Evolutionary conservation across 2,329 filamentous ascomycete genomes (phyloP).

Genomic region (Pestalotiopsis sp.): DNA sequence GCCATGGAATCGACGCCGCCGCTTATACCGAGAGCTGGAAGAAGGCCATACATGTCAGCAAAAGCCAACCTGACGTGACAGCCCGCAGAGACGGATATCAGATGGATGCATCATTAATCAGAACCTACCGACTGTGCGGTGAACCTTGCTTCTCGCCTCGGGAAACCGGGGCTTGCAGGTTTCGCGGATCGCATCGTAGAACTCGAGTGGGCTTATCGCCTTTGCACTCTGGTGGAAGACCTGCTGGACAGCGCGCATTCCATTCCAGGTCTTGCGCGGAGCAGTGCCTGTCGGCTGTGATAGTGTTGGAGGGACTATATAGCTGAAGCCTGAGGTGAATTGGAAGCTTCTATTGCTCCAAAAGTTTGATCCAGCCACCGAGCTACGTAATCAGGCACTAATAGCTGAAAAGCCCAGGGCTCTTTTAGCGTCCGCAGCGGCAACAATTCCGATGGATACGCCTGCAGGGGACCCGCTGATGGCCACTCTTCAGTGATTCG

Average conservation of each 20-base stretch:
- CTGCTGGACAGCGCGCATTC: constrained; percentile 42
- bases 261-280: constrained; percentile 26
- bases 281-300: neutral
- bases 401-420: too few species aligned
- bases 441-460: too few species aligned
- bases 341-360: too few species aligned
- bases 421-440: too few species aligned
- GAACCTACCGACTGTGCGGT: constrained; percentile 29
- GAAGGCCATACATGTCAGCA: neutral
- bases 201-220: constrained; percentile 43
- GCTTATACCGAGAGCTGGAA: constrained; percentile 71
- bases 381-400: too few species aligned
- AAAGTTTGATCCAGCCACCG: too few species aligned
- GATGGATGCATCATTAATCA: neutral
- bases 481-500: too few species aligned
- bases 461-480: too few species aligned
- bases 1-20: constrained; percentile 99
- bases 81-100: neutral
- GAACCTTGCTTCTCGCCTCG: constrained; percentile 32
- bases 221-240: constrained; percentile 41
- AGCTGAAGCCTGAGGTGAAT: neutral
- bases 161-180: constrained; percentile 54
- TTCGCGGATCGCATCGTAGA: constrained; percentile 52
- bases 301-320: neutral
- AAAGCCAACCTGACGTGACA: neutral